These are phyloP conservation scores for Colletotrichum somersetense DNA, from an alignment of 2,329 filamentous ascomycete species.

Conservation along the genomic window DNA sequence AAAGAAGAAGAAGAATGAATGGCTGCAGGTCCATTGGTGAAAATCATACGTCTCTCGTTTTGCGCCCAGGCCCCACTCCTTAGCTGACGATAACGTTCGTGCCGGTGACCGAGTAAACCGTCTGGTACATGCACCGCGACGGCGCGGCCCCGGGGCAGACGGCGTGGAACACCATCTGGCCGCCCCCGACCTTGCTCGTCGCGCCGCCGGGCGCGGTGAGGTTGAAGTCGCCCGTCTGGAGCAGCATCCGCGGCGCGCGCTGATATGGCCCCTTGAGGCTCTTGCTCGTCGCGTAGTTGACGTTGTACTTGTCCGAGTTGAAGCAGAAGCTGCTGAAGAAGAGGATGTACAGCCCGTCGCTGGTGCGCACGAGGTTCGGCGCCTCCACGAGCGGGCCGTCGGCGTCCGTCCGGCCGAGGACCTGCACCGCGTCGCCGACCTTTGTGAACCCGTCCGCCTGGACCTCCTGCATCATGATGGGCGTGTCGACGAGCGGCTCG, in stretches of 20 bases:
- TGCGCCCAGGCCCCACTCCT: neutral
- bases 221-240: slow-evolving; percentile 54
- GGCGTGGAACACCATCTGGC: slow-evolving; percentile 53
- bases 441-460: slow-evolving; percentile 63
- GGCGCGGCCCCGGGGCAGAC: slow-evolving; percentile 47
- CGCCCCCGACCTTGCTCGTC: slow-evolving; percentile 49
- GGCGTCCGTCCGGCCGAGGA: slow-evolving; percentile 58
- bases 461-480: slow-evolving; percentile 69
- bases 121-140: slow-evolving; percentile 54
- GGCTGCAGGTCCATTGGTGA: neutral
- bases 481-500: slow-evolving; percentile 59
- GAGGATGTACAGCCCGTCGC: slow-evolving; percentile 66
- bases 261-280: slow-evolving; percentile 54
- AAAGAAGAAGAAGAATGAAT: neutral
- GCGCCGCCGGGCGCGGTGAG: slow-evolving; percentile 58
- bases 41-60: neutral
- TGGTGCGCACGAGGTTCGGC: slow-evolving; percentile 63
- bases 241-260: slow-evolving; percentile 49
- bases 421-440: slow-evolving; percentile 61
- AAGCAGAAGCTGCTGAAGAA: slow-evolving; percentile 75
- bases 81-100: slow-evolving; percentile 39
- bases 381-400: slow-evolving; percentile 73
- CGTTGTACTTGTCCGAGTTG: slow-evolving; percentile 65
- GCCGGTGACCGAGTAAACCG: slow-evolving; percentile 41
- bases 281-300: slow-evolving; percentile 68